Conservation (phyloP, 345 rosid species). For the Cardiospermum halicacabum region DNA sequence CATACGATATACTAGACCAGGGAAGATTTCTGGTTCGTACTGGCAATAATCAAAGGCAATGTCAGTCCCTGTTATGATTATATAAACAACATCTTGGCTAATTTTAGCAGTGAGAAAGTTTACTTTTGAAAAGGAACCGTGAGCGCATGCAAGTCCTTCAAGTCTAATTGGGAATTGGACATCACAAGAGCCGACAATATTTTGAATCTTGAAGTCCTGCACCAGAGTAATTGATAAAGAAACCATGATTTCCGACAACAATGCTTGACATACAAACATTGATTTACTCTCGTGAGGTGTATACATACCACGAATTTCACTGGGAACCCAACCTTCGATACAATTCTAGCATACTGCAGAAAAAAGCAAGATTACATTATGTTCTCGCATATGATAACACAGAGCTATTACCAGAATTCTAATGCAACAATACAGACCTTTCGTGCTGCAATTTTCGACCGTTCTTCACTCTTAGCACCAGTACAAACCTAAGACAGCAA, state of each 20-base stretch:
- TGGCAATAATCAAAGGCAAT: conserved; percentile 24
- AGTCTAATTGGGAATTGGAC: conserved; percentile 69
- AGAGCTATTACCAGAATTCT: background rate
- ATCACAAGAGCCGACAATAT: conserved; percentile 75
- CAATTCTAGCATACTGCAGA: conserved; percentile 62
- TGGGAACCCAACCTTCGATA: conserved; percentile 73
- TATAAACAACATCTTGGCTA: too few species aligned
- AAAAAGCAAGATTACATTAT: conserved; percentile 3
- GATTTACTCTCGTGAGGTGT: background rate
- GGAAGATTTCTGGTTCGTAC: conserved; percentile 94
- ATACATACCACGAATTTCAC: conserved; percentile 67
- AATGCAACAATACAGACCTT: conserved; percentile 38
- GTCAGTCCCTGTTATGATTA: conserved; percentile 4
- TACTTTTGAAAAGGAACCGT: conserved; percentile 64
- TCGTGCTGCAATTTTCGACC: conserved; percentile 67
- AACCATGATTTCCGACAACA: background rate
- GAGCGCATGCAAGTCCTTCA: conserved; percentile 66
- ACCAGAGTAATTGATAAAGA: background rate
- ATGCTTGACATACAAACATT: background rate
- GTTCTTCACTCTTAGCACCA: conserved; percentile 76
- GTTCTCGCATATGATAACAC: background rate
- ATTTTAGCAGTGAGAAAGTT: too few species aligned
- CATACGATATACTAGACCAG: conserved; percentile 88
- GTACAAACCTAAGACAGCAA: conserved; percentile 53
- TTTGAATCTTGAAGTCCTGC: conserved; percentile 84